Percentiles rank a stretch among this genome's conserved stretches.
These are phyloP conservation scores for Speleostelium caveatum DNA, from an alignment of 78 protist genomes.

Conservation along the genomic window DNA sequence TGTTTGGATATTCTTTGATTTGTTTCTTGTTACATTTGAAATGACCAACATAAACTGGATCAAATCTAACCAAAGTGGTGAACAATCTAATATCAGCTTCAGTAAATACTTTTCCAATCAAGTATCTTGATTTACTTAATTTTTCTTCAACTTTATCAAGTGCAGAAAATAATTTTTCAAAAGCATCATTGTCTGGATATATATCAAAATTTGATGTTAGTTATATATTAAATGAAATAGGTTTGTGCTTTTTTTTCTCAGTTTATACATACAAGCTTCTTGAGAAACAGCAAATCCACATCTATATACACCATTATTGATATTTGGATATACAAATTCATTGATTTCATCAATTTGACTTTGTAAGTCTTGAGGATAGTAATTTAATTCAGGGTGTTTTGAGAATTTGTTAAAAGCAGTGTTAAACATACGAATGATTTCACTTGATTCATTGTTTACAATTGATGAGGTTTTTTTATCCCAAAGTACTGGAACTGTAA, in stretches of 20 bases:
- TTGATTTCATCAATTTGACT: slow-evolving; percentile 82
- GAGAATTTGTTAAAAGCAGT: slow-evolving; percentile 85
- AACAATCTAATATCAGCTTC: slow-evolving; percentile 93
- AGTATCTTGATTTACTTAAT: slow-evolving; percentile 76
- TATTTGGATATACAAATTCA: slow-evolving; percentile 84
- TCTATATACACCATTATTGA: slow-evolving; percentile 95
- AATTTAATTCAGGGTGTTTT: slow-evolving; percentile 69
- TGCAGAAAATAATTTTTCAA: slow-evolving; percentile 74
- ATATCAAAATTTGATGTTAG: not conserved
- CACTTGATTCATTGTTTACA: slow-evolving; percentile 94
- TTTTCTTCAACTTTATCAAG: slow-evolving; percentile 89
- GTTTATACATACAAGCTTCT: slow-evolving; percentile 26
- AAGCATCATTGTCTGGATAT: slow-evolving; percentile 9
- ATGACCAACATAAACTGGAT: slow-evolving; percentile 88
- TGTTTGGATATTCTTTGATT: slow-evolving; percentile 87
- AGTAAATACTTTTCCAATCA: slow-evolving; percentile 84
- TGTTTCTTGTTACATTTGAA: slow-evolving; percentile 85
- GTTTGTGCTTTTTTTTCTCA: no score
- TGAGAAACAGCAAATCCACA: slow-evolving; percentile 89
- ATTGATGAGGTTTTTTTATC: slow-evolving; percentile 76
- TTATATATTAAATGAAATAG: not conserved
- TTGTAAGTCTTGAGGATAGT: slow-evolving; percentile 78
- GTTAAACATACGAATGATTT: slow-evolving; percentile 91
- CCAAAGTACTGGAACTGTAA: slow-evolving; percentile 92
- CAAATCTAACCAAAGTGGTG: slow-evolving; percentile 92